These are phyloP conservation scores for Trametes maxima DNA, from an alignment of 768 basidiomycete genomes.

Conservation along the genomic window DNA sequence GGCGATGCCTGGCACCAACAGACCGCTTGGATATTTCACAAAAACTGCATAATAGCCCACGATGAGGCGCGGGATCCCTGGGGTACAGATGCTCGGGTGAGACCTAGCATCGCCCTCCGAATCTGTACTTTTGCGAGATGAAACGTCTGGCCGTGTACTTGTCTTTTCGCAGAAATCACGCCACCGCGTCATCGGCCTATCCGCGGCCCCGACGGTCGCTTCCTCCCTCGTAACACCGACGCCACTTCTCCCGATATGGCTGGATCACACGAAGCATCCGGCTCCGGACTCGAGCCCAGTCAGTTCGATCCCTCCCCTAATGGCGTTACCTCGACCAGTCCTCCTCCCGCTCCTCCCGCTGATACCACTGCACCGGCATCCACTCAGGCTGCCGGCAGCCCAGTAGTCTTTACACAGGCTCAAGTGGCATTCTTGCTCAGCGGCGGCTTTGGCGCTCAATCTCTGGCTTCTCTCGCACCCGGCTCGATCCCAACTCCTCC, in stretches of 20 bases:
- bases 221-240: not conserved
- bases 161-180: not conserved
- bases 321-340: not conserved
- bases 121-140: no score
- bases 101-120: no score
- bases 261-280: not conserved
- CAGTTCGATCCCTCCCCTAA: not conserved
- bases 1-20: no score
- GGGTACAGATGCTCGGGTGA: no score
- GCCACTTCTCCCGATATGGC: not conserved
- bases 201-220: not conserved
- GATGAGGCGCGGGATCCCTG: no score
- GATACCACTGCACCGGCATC: not conserved
- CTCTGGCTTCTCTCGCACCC: not conserved
- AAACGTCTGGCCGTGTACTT: no score
- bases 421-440: not conserved
- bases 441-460: not conserved
- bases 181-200: not conserved
- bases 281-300: no score
- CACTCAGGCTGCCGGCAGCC: no score
- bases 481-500: no score
- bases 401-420: not conserved
- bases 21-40: no score
- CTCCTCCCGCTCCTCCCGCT: not conserved
- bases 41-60: no score